Base-by-base conservation (phyloP, 1,139 yeast species). In the Sugiyamaella neomexicana region DNA sequence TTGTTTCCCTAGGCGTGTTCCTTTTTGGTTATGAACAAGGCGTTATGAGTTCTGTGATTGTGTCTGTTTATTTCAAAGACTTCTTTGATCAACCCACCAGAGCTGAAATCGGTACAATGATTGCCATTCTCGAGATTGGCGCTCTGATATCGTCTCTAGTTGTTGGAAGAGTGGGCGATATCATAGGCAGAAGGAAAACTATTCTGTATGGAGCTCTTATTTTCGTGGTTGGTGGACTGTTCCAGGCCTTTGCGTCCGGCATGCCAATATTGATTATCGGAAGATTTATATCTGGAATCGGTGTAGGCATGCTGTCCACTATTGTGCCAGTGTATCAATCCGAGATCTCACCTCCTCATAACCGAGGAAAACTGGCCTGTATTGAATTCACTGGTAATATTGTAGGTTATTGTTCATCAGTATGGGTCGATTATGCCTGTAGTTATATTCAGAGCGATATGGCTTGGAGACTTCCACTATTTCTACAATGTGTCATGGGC, bases 271-370 rank as follows among this genome's bases (percentile, higher is more conserved):
- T 90, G 69, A 82, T 88, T 29, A 57, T 81, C 36, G 97, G 97
- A 0, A 78, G 98, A 62, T 78, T 89, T 46, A 78, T 90, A 42
- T 81, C 91, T 45, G 97, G 97, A 67, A 64, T 90, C 37, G 97
- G 96, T 13, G 91, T 91, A 46, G 98, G 97, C 10, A 79, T 89
- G 65, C 76, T 91, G 54, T 86, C 95, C n/a, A 89, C 96, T 5
- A 89, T 90, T 52, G 95, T 93, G n/a, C 97, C 98, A 0, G 89
- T 93, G 49, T 91, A 89, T 70, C 97, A 90, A 72, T 81, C 89
- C 5, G 98, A 91, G 68, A 89, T 91, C 57, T 84, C 95, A 39
- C 96, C 96, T 13, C 90, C 97, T 0, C 86, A 86, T 59, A 88
- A 86, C 62, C 78, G 98, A 58, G 98, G 98, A 1, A 82, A 86